These are phyloP conservation scores for Zalaria sp. DNA, from an alignment of 2,329 filamentous ascomycete species.

Conservation along the genomic window DNA sequence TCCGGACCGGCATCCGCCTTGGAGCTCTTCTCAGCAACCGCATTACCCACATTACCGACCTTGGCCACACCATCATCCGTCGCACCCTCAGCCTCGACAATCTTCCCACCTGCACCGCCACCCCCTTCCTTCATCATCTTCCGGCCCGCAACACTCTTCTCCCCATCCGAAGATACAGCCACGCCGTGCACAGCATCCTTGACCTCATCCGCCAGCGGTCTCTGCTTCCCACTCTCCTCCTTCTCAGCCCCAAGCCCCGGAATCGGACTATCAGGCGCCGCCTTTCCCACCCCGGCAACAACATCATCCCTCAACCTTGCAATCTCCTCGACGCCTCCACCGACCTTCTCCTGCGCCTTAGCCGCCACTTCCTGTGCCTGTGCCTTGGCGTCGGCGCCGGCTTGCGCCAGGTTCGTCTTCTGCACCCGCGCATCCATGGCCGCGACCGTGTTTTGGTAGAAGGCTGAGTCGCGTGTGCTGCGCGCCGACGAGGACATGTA, in stretches of 20 bases:
- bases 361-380: neutral
- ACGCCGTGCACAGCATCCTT: slow-evolving; percentile 12
- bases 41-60: slow-evolving; percentile 27
- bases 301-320: neutral
- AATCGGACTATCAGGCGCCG: slow-evolving; percentile 3
- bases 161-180: slow-evolving; percentile 17
- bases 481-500: slow-evolving; percentile 56
- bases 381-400: slow-evolving; percentile 8
- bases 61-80: slow-evolving; percentile 29
- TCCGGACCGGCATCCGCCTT: slow-evolving; percentile 27
- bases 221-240: slow-evolving; percentile 47
- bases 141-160: slow-evolving; percentile 39
- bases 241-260: slow-evolving; percentile 35
- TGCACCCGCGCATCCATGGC: slow-evolving; percentile 36
- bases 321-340: neutral
- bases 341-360: slow-evolving; percentile 1
- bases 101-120: slow-evolving; percentile 25
- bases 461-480: slow-evolving; percentile 36
- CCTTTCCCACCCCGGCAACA: slow-evolving; percentile 9
- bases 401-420: slow-evolving; percentile 8
- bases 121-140: slow-evolving; percentile 33
- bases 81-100: slow-evolving; percentile 24
- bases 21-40: slow-evolving; percentile 17
- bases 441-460: slow-evolving; percentile 41
- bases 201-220: slow-evolving; percentile 53